Evolutionary conservation across 1,284 basidiomycete species (phyloP), one percentile per base, ranked within the genome.

Genomic region (Ustilago xerochloae): DNA sequence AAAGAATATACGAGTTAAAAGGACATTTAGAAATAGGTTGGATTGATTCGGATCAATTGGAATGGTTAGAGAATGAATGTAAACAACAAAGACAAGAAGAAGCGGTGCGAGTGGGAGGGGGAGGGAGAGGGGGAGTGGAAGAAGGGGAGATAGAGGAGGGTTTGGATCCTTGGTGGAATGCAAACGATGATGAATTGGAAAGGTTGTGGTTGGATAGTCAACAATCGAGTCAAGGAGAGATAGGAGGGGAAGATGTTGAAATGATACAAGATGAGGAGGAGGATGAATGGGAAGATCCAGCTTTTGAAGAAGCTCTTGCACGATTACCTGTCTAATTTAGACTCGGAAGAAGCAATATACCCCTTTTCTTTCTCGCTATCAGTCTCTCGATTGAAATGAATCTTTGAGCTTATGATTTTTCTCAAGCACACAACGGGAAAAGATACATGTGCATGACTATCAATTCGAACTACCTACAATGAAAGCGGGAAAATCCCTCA

Each of bases 1-100:
- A 71, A 35, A 28, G 73, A 8, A 58, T 66, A 41, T 70, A 75
- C 41, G 73, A 75, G 43, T 18, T 64, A 20, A 75, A 66, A 20
- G 73, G 73, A 0, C 56, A 71, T 26, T 20, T 63, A 26, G 73
- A 75, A 48, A 64, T 75, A 16, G 73, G 73, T 2, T 76, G 74
- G 74, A 61, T 76, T 33, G 63, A 71, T 46, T 63, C 73, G 16
- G 73, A 75, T 50, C 63, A 75, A 29, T 24, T 75, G 16, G 33
- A 24, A 5, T 76, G 71, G 65, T 45, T 76, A 12, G 69, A 76
- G 26, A 20, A 49, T 4, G 54, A 72, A 48, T 28, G 26, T 22
- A 26, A 39, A 18, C 46, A 53, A 28, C 33, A 36, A 30, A 39
- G 51, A 6, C 9, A 43, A 50, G 22, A 39, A 41, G n/a, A 35